A percentile compares a stretch with the other conserved stretches of the same genome.
Conservation (phyloP, 2,329 filamentous ascomycete species). For the Beauveria australis region DNA sequence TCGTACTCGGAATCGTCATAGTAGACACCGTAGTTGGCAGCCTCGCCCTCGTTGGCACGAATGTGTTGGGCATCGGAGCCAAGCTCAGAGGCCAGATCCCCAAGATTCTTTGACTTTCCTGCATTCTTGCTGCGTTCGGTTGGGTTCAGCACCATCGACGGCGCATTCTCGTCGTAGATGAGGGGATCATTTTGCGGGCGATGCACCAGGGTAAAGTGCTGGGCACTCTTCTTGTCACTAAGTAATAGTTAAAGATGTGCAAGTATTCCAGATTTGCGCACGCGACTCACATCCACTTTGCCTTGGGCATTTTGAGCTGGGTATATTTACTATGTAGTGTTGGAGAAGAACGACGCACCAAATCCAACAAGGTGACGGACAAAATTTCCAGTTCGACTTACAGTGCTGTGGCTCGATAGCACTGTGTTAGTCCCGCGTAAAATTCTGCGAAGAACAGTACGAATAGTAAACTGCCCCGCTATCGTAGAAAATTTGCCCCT, state of each 20-base stretch:
- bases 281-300: constrained; percentile 55
- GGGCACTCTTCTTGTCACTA: constrained; percentile 79
- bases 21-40: constrained; percentile 87
- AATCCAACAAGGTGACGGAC: constrained; percentile 16
- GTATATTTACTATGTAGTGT: constrained; percentile 13
- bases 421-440: constrained; percentile 19
- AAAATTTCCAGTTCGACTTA: constrained; percentile 20
- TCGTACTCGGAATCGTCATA: constrained; percentile 95
- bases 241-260: constrained; percentile 15
- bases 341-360: constrained; percentile 12
- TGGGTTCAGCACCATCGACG: constrained; percentile 83
- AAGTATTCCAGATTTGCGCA: background rate
- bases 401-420: constrained; percentile 14
- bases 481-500: constrained; percentile 40
- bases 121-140: constrained; percentile 34
- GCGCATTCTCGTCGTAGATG: constrained; percentile 84
- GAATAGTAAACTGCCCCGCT: constrained; percentile 11
- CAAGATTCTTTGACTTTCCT: constrained; percentile 54
- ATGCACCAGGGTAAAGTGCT: constrained; percentile 90
- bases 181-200: constrained; percentile 95
- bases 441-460: constrained; percentile 20
- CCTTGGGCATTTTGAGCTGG: constrained; percentile 58
- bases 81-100: constrained; percentile 70
- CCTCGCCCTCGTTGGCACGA: constrained; percentile 88
- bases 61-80: constrained; percentile 57